Evolutionary conservation across 2,329 filamentous ascomycete genomes (phyloP), one percentile per base, ranked within the genome.

Genomic region (Ramichloridium luteum): DNA sequence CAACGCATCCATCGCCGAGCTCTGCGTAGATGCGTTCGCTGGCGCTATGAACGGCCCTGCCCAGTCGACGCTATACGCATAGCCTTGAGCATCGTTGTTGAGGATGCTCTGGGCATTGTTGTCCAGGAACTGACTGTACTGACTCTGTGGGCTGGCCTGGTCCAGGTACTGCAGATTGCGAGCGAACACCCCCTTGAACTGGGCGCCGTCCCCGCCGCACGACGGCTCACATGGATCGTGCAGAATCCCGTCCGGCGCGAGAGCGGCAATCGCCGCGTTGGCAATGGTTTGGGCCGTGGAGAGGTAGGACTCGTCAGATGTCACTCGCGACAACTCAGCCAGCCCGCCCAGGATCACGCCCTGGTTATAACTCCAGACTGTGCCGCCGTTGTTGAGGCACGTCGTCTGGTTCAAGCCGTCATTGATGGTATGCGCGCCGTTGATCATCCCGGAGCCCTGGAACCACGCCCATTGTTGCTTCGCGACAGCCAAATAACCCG

Each of bases 161-260:
- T 77, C 61, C 18, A 84, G 54, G 33, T 69, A 66, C 18, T 65
- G 62, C 13, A 84, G 56, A 47, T 80, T 80, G 13, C 76, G 66
- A 11, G 71, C 63, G 40, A 82, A 80, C 20, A 82, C 62, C 3
- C 79, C 79, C 54, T 84, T 83, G 65, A 83, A 84, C 46, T 80
- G 73, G 22, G 43, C 62, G 1, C 64, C 68, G 34, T 62, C 58
- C 8, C 32, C 49, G 12, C 58, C 59, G 27, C 59, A 62, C 10
- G 51, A 37, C 2, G 49, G 49, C 32, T 58, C 54, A 37, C 53
- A 53, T 1, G 39, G 37, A 25, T 65, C 61, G 33, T 58, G 55
- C 2, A 64, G 41, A 13, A 65, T 51, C 6, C 58, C 57, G 13
- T 57, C 48, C 4, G 34, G 34, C 13, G 58, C 55, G 2, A 64